Evolutionary conservation across 2,329 filamentous ascomycete species (phyloP).

Genomic region (Parastagonospora nodorum): DNA sequence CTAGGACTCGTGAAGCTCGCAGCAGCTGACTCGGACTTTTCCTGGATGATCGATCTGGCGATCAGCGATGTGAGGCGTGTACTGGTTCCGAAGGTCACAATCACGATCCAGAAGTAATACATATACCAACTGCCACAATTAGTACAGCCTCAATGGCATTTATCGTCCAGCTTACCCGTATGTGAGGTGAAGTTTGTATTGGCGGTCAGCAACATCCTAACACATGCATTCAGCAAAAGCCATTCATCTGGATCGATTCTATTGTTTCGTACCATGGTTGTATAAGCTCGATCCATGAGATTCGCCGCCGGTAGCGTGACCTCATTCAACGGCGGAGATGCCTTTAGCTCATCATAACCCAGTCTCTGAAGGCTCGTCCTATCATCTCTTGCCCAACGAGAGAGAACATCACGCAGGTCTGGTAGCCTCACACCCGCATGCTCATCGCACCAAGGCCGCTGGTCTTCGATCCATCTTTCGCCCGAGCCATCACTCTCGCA

Average conservation of each 20-base stretch:
- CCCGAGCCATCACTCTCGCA: constrained; percentile 23
- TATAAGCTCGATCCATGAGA: constrained; percentile 34
- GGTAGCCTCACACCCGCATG: constrained; percentile 29
- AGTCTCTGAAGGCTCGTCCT: constrained; percentile 19
- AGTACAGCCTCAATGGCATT: constrained; percentile 1
- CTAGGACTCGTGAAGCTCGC: neutral
- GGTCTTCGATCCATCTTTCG: constrained; percentile 20
- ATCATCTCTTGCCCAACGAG: constrained; percentile 24
- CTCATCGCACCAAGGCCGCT: constrained; percentile 27
- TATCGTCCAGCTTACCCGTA: constrained; percentile 28
- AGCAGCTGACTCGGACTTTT: constrained; percentile 6
- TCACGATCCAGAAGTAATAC: constrained; percentile 40
- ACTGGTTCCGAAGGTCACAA: constrained; percentile 29
- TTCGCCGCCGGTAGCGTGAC: constrained; percentile 25
- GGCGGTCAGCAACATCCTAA: constrained; percentile 34
- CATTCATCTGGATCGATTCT: neutral
- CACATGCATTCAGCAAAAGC: neutral
- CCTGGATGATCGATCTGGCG: constrained; percentile 5
- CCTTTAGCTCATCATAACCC: constrained; percentile 25
- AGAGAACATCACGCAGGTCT: constrained; percentile 29
- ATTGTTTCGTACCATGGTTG: constrained; percentile 29
- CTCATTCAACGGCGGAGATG: constrained; percentile 18
- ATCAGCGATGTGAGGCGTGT: constrained; percentile 28
- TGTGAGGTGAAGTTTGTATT: constrained; percentile 34
- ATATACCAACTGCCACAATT: constrained; percentile 28